Conservation (phyloP, 768 basidiomycete genomes). For the Lentinula raphanica region DNA sequence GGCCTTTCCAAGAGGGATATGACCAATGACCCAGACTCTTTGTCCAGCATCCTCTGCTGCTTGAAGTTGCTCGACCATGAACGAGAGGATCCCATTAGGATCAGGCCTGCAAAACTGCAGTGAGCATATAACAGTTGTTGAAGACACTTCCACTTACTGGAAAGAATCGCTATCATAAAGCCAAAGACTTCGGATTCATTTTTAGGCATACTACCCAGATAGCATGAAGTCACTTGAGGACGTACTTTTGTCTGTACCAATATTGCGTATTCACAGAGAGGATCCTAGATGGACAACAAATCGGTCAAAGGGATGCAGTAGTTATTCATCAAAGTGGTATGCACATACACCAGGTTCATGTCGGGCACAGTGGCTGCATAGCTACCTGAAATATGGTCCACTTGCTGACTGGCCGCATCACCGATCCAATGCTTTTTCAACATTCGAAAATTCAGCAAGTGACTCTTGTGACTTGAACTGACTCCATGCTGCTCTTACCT, state of each 20-base stretch:
- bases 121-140: not conserved
- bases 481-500: conserved; percentile 7
- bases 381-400: conserved; percentile 26
- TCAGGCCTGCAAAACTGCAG: conserved; percentile 21
- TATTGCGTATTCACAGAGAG: conserved; percentile 37
- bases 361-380: conserved; percentile 29
- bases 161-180: conserved; percentile 32
- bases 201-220: not conserved
- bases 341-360: conserved; percentile 22
- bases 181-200: conserved; percentile 25
- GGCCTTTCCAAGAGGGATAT: conserved; percentile 28
- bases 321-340: not conserved
- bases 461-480: not conserved
- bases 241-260: conserved; percentile 33
- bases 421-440: conserved; percentile 30
- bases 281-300: conserved; percentile 19
- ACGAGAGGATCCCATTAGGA: conserved; percentile 36
- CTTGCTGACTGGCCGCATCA: conserved; percentile 17
- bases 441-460: not conserved
- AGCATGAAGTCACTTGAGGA: not conserved
- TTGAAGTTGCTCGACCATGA: conserved; percentile 31
- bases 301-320: not conserved
- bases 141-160: conserved; percentile 18
- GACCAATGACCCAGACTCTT: conserved; percentile 35
- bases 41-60: conserved; percentile 32